phyloP scores from a whole-genome alignment of 768 basidiomycete species.

The Boletus edulis region DNA sequence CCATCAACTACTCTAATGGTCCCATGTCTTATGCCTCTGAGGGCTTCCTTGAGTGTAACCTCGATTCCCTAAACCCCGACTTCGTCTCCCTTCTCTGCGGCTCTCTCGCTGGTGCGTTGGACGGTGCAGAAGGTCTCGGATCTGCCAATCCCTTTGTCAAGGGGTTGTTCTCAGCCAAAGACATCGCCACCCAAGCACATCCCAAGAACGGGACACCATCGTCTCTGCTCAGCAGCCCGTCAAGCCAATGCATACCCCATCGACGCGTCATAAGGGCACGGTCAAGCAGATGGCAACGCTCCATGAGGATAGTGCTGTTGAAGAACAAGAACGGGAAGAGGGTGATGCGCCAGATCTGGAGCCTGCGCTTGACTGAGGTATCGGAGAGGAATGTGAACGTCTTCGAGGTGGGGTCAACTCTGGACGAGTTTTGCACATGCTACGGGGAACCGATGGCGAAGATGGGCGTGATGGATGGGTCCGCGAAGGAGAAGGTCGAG shows the following conservation, averaged over 20 bases:
- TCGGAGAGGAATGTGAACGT: slow-evolving; percentile 61
- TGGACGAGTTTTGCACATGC: slow-evolving; percentile 80
- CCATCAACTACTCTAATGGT: slow-evolving; percentile 88
- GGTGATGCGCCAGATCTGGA: slow-evolving; percentile 68
- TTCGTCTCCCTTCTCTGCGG: slow-evolving; percentile 89
- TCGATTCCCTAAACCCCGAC: slow-evolving; percentile 88
- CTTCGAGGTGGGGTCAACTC: slow-evolving; percentile 84
- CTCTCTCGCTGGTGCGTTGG: slow-evolving; percentile 29
- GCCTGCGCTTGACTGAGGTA: slow-evolving; percentile 76
- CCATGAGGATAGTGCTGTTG: slow-evolving; percentile 25
- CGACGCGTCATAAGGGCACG: slow-evolving; percentile 77
- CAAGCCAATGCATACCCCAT: slow-evolving; percentile 93
- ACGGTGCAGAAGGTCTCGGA: slow-evolving; percentile 65
- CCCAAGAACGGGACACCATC: slow-evolving; percentile 90
- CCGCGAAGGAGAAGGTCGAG: slow-evolving; percentile 55
- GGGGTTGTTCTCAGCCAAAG: slow-evolving; percentile 82
- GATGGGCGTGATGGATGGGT: slow-evolving; percentile 58
- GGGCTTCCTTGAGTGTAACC: slow-evolving; percentile 83
- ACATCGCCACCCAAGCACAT: slow-evolving; percentile 90
- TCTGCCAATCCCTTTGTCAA: slow-evolving; percentile 92
- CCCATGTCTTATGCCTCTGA: slow-evolving; percentile 91
- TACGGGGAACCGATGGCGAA: slow-evolving; percentile 68
- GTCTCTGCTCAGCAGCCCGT: slow-evolving; percentile 91
- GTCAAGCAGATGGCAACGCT: slow-evolving; percentile 50
- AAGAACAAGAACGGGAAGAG: slow-evolving; percentile 50